Conservation (phyloP, 1,284 basidiomycete species). For the Ustilago loliicola region DNA sequence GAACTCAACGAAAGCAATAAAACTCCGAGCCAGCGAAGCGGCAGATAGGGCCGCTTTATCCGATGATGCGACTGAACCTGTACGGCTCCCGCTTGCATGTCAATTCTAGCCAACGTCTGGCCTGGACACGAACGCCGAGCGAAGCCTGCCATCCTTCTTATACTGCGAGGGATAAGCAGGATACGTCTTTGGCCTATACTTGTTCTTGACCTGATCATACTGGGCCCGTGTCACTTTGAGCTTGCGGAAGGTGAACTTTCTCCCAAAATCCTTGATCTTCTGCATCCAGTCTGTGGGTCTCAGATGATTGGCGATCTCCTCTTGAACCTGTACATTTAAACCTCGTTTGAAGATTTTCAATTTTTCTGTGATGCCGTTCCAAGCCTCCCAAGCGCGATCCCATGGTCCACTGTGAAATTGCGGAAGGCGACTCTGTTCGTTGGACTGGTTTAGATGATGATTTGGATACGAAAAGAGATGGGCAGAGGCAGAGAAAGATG, state of each 20-base stretch:
- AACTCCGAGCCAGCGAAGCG: too few species aligned
- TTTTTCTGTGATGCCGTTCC: not conserved
- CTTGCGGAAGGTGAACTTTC: conserved; percentile 1
- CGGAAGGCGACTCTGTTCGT: not conserved
- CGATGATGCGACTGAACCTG: not conserved
- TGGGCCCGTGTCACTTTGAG: conserved; percentile 13
- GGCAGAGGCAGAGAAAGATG: not conserved
- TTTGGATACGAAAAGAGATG: not conserved
- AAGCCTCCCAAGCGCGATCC: conserved; percentile 14
- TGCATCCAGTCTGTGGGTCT: conserved; percentile 18
- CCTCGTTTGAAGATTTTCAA: conserved; percentile 19
- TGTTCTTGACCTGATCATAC: conserved; percentile 2
- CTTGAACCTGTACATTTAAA: not conserved
- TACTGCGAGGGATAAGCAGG: not conserved
- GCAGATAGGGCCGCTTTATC: not conserved
- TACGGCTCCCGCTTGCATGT: not conserved
- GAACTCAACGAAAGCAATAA: too few species aligned
- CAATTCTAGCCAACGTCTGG: not conserved
- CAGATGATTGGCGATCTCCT: conserved; percentile 18
- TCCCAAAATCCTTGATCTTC: conserved; percentile 20
- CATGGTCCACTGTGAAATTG: conserved; percentile 24
- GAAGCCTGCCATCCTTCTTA: conserved; percentile 4
- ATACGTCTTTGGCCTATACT: not conserved
- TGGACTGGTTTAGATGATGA: not conserved
- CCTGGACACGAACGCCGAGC: not conserved